Percentiles rank a stretch among this genome's conserved stretches.
phyloP scores from a whole-genome alignment of 192 early-diverging fungal species.

The Blastocladiella britannica region DNA sequence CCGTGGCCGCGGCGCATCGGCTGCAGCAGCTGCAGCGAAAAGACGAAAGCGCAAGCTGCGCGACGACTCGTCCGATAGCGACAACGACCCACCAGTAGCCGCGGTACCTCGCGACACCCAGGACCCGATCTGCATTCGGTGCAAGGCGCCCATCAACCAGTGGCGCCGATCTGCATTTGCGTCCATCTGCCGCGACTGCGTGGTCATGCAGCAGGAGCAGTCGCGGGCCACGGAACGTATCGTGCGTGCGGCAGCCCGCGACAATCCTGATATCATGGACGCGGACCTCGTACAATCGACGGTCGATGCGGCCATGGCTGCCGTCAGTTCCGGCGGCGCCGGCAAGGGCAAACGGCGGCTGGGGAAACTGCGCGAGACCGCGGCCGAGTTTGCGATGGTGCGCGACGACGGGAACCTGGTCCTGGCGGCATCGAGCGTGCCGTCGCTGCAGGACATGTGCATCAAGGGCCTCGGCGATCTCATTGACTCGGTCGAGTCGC shows the following conservation, averaged over 20 bases:
- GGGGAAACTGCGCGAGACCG: neutral
- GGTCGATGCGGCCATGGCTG: neutral
- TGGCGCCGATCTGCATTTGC: neutral
- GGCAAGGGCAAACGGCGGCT: neutral
- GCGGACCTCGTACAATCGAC: too few relatives aligned
- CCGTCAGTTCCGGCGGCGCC: neutral
- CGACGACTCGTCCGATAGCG: neutral
- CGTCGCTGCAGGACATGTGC: neutral
- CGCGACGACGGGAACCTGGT: neutral
- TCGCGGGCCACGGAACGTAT: too few relatives aligned
- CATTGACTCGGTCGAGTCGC: neutral
- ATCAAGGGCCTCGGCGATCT: neutral
- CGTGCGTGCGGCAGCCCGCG: neutral
- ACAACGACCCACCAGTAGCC: too few relatives aligned
- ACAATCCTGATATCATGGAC: neutral
- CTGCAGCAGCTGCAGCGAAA: neutral
- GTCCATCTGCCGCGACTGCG: neutral
- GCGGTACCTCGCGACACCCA: too few relatives aligned
- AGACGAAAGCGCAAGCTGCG: neutral
- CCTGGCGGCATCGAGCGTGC: neutral
- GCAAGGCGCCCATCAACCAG: neutral
- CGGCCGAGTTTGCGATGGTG: neutral
- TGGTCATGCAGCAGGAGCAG: too few relatives aligned
- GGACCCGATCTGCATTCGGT: neutral
- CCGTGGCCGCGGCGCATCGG: neutral